Evolutionary conservation across 2,329 filamentous ascomycete genomes (phyloP), one percentile per base, ranked within the genome.

Genomic region (Diaporthe aspalathi): DNA sequence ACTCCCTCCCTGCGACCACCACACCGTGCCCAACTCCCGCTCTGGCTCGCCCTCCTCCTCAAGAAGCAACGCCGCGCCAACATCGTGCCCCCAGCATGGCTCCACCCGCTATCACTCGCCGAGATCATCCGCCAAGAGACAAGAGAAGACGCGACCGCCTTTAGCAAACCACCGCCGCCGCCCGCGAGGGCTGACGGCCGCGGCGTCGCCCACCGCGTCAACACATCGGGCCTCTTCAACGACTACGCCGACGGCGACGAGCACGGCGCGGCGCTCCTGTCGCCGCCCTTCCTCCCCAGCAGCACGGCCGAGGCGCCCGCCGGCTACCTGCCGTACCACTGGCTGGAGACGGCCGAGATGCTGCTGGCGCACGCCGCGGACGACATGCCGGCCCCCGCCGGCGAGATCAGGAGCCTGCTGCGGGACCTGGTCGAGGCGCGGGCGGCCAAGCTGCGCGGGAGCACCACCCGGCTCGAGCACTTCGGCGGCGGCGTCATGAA

Each of bases 41-140:
- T 99, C 72, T 99, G 96, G 96, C 92, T 99, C 20, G 96, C 96
- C 2, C 88, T 98, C 20, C 91, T 98, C 29, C 91, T 99, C 68
- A 98, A 98, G 83, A 94, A 95, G 74, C 96, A 99, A 83, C 91
- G 93, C 68, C 92, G 96, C 77, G 94, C 94, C 76, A 98, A 97
- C 83, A 97, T 99, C 75, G 86, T 96, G 5, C 92, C 96, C 0
- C 96, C 96, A 11, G 87, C 94, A 20, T 99, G 96, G 96, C 90
- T 99, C 9, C 90, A 93, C 73, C 88, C 93, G 0, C 85, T 91
- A 73, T 92, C 93, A 4, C 90, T 99, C 6, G 86, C 89, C 73
- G 86, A 91, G 12, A 93, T 98, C 73, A 90, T 98, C 73, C 88
- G 93, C 70, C 87, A 93, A 77, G 96, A 99, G 79, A 96, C 92